Percentiles rank a stretch among this genome's conserved stretches.
These are phyloP conservation scores for Phaffia rhodozyma DNA, from an alignment of 1,284 basidiomycete genomes.

Conservation along the genomic window DNA sequence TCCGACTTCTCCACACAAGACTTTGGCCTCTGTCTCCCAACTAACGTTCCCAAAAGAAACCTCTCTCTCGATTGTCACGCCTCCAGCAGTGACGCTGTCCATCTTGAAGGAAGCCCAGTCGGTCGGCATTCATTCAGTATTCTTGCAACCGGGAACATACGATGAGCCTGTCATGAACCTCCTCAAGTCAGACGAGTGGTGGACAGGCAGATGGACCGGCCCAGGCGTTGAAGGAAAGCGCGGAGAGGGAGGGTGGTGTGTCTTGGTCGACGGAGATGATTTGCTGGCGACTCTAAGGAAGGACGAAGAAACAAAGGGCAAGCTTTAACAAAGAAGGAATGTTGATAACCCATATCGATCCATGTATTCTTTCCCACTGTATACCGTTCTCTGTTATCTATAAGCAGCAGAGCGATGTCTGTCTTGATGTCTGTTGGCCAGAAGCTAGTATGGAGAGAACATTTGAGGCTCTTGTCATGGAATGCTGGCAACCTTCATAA, in stretches of 20 bases:
- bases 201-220: slow-evolving; percentile 5
- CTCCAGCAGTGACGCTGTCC: neutral
- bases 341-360: too few species aligned
- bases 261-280: slow-evolving; percentile 14
- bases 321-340: neutral
- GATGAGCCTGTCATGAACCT: neutral
- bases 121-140: neutral
- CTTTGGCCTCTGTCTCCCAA: neutral
- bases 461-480: too few species aligned
- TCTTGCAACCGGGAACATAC: slow-evolving; percentile 11
- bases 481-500: too few species aligned
- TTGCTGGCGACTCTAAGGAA: neutral
- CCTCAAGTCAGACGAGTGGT: slow-evolving; percentile 1
- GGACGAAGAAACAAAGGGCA: neutral
- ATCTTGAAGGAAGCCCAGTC: neutral
- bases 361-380: too few species aligned
- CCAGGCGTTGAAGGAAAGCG: neutral
- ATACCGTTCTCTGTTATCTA: too few species aligned
- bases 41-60: neutral
- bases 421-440: too few species aligned
- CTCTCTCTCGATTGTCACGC: slow-evolving; percentile 9
- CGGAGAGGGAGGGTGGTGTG: slow-evolving; percentile 6
- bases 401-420: too few species aligned
- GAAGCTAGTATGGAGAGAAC: too few species aligned
- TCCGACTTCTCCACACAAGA: neutral